Evolutionary conservation across 495 filamentous ascomycete species (phyloP), one percentile per base, ranked within the genome.

Genomic region (Terfezia boudieri): DNA sequence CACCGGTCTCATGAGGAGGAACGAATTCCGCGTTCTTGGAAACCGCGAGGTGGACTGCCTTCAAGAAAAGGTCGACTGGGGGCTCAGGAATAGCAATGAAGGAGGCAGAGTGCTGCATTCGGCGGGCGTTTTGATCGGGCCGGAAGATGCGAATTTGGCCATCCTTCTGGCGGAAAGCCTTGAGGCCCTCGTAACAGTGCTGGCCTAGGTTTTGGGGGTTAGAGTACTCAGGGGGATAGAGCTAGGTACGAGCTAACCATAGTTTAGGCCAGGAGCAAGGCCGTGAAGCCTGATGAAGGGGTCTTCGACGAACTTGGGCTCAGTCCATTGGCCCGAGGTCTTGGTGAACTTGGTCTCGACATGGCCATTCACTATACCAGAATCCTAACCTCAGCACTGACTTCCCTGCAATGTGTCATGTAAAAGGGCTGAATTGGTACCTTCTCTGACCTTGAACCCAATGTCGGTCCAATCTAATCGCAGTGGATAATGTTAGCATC

Each of bases 111-210:
- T 82, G 75, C 59, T 79, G 76, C 75, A 94, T 76, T 52, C 87
- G 83, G n/a, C 61, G 68, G 9, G 88, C 88, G 65, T 94, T 93
- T 58, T 76, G 72, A 58, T 75, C 71, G 0, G 87, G 83, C 14
- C 87, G 83, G 75, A 94, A 94, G 59, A 93, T 73, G 57, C 76
- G 73, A 65, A 94, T 83, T 53, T 70, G 61, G 59, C 75, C 66
- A 37, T 72, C 70, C 35, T 81, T 78, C 37, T 74, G 73, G 37
- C 88, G 84, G 74, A 93, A 92, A 52, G 87, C 85, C 67, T 94
- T 95, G 55, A 94, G 74, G 9, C 87, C 87, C 61, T 94, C 87
- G 73, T 88, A 94, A 50, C 84, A 87, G 71, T 94, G 87, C 60
- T 90, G 83, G 32, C 63, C 41, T 46, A 46, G 14, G 41, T 5